These are phyloP conservation scores for Ascoidea rubescens DNA, from an alignment of 805 yeast genomes.

Conservation along the genomic window DNA sequence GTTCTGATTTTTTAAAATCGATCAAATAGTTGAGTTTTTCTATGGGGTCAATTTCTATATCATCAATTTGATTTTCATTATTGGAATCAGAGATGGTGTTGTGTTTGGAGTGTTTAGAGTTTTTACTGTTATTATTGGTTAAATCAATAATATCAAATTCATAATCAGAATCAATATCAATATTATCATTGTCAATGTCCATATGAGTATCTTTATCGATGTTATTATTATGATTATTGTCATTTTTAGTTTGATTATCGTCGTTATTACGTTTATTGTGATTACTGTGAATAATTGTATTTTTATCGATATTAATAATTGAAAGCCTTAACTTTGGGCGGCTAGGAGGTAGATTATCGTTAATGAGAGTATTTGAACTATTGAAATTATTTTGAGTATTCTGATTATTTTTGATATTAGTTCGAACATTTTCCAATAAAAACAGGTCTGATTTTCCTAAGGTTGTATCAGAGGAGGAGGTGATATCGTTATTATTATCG, in stretches of 20 bases:
- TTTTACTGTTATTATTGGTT: too few species aligned
- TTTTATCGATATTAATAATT: neutral
- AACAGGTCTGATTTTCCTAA: too few species aligned
- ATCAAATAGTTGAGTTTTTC: slow-evolving; percentile 1
- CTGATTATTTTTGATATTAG: neutral
- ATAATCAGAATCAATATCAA: neutral
- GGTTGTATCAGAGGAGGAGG: too few species aligned
- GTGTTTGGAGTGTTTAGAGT: neutral
- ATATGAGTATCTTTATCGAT: neutral
- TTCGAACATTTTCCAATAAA: neutral
- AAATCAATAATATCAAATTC: too few species aligned
- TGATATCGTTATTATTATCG: neutral
- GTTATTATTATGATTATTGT: too few species aligned
- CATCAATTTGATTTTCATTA: slow-evolving; percentile 5
- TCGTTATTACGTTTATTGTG: neutral
- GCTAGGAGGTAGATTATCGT: too few species aligned
- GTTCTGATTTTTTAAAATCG: slow-evolving; percentile 2
- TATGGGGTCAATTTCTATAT: slow-evolving; percentile 6
- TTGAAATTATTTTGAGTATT: too few species aligned
- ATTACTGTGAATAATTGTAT: neutral
- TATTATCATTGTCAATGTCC: neutral
- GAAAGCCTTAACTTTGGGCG: too few species aligned
- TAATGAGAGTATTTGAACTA: too few species aligned
- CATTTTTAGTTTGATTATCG: neutral
- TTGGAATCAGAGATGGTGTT: slow-evolving; percentile 2